A percentile compares a stretch with the other conserved stretches of the same genome.
Evolutionary conservation across 2,329 filamentous ascomycete genomes (phyloP).

Genomic region (Colletotrichum chlorophyti): DNA sequence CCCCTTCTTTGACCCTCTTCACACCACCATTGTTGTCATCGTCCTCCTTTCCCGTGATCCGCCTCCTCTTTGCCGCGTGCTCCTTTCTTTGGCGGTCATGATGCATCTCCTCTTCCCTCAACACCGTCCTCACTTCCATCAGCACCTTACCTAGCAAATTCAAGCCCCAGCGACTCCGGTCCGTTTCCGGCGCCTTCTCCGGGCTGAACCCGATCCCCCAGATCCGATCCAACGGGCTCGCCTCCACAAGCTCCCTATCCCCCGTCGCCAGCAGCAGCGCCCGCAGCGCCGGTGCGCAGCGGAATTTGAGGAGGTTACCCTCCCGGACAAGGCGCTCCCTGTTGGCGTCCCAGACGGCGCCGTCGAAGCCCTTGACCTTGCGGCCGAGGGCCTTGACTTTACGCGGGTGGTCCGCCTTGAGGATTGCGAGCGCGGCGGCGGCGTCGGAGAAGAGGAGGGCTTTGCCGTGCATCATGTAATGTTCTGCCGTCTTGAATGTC

Average conservation of each 20-base stretch:
- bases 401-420: conserved; percentile 51
- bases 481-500: conserved; percentile 58
- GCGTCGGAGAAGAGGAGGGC: conserved; percentile 55
- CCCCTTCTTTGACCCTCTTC: not conserved
- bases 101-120: conserved; percentile 50
- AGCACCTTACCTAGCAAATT: conserved; percentile 71
- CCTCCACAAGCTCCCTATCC: conserved; percentile 67
- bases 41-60: not conserved
- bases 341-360: conserved; percentile 56
- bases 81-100: not conserved
- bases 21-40: not conserved
- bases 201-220: conserved; percentile 71
- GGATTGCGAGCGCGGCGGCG: conserved; percentile 53
- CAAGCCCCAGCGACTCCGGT: conserved; percentile 62
- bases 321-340: conserved; percentile 62
- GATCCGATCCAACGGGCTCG: conserved; percentile 64
- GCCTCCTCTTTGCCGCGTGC: not conserved
- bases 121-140: conserved; percentile 61
- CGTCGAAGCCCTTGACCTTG: conserved; percentile 58
- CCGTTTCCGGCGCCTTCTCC: conserved; percentile 50
- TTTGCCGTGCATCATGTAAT: conserved; percentile 65
- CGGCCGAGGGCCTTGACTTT: conserved; percentile 62
- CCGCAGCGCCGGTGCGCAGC: conserved; percentile 49
- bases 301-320: conserved; percentile 68
- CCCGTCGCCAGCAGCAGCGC: conserved; percentile 63